These are phyloP conservation scores for Hibiscus tridactylites DNA, from an alignment of 345 rosid species.

Conservation along the genomic window DNA sequence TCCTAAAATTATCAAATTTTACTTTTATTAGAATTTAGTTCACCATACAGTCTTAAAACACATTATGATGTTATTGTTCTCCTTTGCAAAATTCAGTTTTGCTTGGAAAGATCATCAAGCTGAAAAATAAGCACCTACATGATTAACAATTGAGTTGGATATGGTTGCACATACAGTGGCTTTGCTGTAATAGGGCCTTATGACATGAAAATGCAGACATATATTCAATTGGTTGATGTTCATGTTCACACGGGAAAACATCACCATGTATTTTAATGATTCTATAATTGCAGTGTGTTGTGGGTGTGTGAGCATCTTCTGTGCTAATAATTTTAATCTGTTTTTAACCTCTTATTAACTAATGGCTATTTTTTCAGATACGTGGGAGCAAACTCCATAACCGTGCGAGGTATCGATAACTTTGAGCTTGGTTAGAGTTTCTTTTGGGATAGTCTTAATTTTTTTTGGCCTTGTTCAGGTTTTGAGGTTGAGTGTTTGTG, in stretches of 20 bases:
- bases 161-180: background rate
- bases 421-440: conserved; percentile 7
- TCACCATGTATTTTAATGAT: background rate
- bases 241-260: background rate
- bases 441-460: background rate
- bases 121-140: background rate
- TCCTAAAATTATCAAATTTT: background rate
- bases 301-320: background rate
- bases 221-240: background rate
- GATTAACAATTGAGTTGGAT: background rate
- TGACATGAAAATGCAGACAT: background rate
- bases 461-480: background rate
- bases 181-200: background rate
- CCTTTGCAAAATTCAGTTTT: background rate
- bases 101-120: background rate
- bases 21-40: background rate
- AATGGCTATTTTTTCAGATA: conserved; percentile 39
- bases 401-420: conserved; percentile 65
- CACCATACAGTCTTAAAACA: background rate
- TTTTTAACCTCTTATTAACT: background rate
- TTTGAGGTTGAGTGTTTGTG: background rate
- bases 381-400: conserved; percentile 97
- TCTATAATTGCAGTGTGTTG: background rate
- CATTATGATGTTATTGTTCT: background rate
- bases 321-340: background rate